Base-by-base conservation (phyloP, 176 grass and related monocot genomes). In the Oryza glaberrima region DNA sequence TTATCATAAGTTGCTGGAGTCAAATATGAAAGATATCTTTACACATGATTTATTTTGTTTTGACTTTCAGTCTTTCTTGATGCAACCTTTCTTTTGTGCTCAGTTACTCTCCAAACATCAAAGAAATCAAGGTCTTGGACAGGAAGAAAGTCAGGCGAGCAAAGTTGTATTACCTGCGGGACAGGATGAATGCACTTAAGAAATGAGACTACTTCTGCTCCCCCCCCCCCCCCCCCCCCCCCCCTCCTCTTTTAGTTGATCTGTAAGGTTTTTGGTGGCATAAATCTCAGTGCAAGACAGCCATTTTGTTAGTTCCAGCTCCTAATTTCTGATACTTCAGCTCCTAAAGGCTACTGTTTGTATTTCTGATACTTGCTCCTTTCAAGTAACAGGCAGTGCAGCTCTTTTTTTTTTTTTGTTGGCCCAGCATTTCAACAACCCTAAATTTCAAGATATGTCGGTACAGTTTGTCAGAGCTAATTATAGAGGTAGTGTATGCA, bases 91-190 rank as follows among this genome's bases (percentile, higher is more conserved):
- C 10, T 63, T 73, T 75, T 66, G 32, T 1, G 3, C 64, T 34
- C 85, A 95, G 91, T 83, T 95, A 93, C 70, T 98, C 91, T 0
- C 93, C 95, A 48, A 93, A 95, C 87, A 95, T 90, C 54, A 98
- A 92, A 84, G 95, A 95, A 86, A 90, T 98, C 67, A 92, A 95
- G 87, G 84, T 98, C 80, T 43, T 98, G 51, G 93, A 95, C 89
- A 88, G 87, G 89, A 98, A 94, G 88, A 95, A 89, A 80, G 91
- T 94, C 44, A 85, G 87, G 73, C 94, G 96, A 65, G 96, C 96
- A 40, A 98, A 95, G 81, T 89, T 98, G 81, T 95, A 98, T 52
- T 98, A 98, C 81, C 89, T 98, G 63, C 90, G 96, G 77, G 89
- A 98, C 67, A 91, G 96, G 88, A 89, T 98, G 93, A 98, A 98